Evolutionary conservation across 345 rosid genomes (phyloP), one percentile per base, ranked within the genome.

Genomic region (Anastatica hierochuntica): DNA sequence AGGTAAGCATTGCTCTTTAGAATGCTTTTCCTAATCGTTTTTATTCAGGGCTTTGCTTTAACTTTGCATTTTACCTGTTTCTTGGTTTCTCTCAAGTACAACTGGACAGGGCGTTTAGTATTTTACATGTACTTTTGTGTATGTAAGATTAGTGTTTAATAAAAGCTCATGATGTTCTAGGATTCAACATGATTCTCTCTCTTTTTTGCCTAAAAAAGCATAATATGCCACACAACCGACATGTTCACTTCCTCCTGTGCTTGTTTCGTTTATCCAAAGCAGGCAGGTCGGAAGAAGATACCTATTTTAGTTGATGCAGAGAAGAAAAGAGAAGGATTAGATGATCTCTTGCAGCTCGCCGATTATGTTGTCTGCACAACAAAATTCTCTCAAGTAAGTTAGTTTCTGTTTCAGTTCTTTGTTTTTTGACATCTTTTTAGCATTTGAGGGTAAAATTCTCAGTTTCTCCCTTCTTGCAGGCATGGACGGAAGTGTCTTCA

Each of bases 301-400:
- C 90, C 94, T 33, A 79, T 90, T 69, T 56, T 90, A 67, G 71
- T 89, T 49, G 97, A 90, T 60, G 85, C 76, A 31, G 97, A 86
- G 70, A 80, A 72, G 74, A 79, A 63, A 70, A 79, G 97, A 68
- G 86, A 74, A 56, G 76, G 89, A 14, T 46, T 86, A 57, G 87
- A 90, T 75, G 87, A 82, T 49, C 78, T 90, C 60, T 68, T 90
- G 63, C 43, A 56, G 5, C 57, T 82, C 38, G 79, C 96, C 0
- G 76, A 56, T 68, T 90, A 84, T 55, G 79, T 63, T 34, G 83
- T 86, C 57, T 90, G 97, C 77, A 72, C 96, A 1, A 77, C 77
- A 21, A 86, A 77, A 60, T 84, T 90, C 67, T 90, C 97, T 50
- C 77, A 77, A 84, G 95, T 48, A 69, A 76, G 74, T 49, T 63